Base-by-base conservation (phyloP, 495 filamentous ascomycete species). In the Cryomyces minteri region DNA sequence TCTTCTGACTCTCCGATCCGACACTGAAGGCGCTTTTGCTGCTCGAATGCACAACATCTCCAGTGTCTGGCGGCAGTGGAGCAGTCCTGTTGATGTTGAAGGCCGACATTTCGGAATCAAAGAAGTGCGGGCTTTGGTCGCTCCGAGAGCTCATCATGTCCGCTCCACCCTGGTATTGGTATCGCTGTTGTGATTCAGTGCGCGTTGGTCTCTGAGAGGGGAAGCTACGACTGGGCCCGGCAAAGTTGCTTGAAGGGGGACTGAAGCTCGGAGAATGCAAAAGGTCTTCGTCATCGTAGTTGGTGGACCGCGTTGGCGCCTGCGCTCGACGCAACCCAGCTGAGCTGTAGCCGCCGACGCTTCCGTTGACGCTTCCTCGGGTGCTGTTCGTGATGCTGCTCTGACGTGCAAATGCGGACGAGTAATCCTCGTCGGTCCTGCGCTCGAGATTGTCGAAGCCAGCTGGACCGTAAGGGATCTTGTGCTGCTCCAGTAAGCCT, bases 11-110 rank as follows among this genome's bases (percentile, higher is more conserved):
- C 25, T 47, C 54, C 32, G 44, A 8, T 14, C 50, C 47, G 1
- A 51, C 53, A 8, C 54, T 58, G 41, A 43, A 53, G 8, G 50
- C 44, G 45, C 56, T 58, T 49, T 57, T 55, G 40, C 43, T 43
- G 28, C 51, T 55, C 5, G 39, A 48, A 7, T 33, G 8, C 8
- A 53, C 48, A 4, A 39, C 40, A 2, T 41, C 40, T 18, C n/a
- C 40, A 9, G 40, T 41, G 0, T 41, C 28, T 8, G 10, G 9
- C 40, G 10, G 40, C 8, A 8, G 28, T 29, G 40, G 40, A 25
- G 18, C 18, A 25, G 18, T 25, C 18, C 18, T 25, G 25, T 30
- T 11, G 8, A 9, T 9, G 9, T 9, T 1, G 9, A 41, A 9
- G 8, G 8, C 8, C n/a, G 40, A 29, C n/a, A 9, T 12, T 41